Base-by-base conservation (phyloP, 768 basidiomycete genomes). In the Tricholoma sp. region DNA sequence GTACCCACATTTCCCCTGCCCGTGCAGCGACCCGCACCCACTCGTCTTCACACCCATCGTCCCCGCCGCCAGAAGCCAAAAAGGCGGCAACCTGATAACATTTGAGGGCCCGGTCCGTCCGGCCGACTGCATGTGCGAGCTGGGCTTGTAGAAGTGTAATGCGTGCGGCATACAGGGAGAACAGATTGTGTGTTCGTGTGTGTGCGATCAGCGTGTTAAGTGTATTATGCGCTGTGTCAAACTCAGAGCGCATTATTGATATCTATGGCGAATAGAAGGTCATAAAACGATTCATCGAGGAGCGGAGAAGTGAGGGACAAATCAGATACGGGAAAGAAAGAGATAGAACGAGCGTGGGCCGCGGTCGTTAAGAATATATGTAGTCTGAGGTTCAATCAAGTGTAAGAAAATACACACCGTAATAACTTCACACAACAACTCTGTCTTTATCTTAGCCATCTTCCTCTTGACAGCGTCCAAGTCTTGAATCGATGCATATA, bases 101-200 rank as follows among this genome's bases (percentile, higher is more conserved):
- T 36, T 76, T 72, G 49, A 75, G 61, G 15, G 90, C 89, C 2
- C 81, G 76, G 10, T 75, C 72, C 0, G 72, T 65, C 7, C 80
- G 74, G 1, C 82, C 81, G 4, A 81, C 69, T 1, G 87, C 81
- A 65, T 92, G 89, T 4, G 87, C 84, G 29, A 91, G 79, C 58
- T 92, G 88, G 0, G 83, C 89, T 52, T 88, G 80, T 56, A 85
- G 79, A 6, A 91, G 74, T 5, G 85, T 77, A 10, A 90, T 82
- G 4, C 86, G 81, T 0, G 84, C 77, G 1, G 83, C 74, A 62
- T 84, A 90, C 0, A 67, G 50, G 2, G 67, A 57, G 61, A 87
- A 92, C 37, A 89, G 69, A n/a, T 68, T 65, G 52, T 79, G 66
- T 0, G 80, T 82, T 8, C 87, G 83, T 4, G 82, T 77, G 61